Conservation (phyloP, 2,329 filamentous ascomycete species). For the Alternaria tenuissima region DNA sequence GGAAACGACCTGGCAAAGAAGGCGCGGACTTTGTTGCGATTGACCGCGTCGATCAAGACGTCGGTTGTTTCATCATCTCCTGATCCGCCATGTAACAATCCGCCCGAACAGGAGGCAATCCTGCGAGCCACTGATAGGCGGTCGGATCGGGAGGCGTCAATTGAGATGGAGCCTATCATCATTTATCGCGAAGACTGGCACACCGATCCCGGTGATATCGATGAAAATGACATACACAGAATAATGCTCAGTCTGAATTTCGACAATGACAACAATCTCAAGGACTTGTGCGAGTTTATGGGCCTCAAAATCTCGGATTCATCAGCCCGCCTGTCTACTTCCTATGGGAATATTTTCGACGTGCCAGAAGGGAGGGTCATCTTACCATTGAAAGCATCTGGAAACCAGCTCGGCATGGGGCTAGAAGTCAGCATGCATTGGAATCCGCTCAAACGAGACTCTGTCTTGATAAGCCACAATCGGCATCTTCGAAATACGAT, state of each 20-base stretch:
- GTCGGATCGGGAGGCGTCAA: background rate
- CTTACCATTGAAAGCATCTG: constrained; percentile 19
- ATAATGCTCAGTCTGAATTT: constrained; percentile 36
- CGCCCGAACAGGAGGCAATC: constrained; percentile 6
- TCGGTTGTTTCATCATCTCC: constrained; percentile 13
- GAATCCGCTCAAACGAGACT: constrained; percentile 14
- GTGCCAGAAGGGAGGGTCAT: constrained; percentile 20
- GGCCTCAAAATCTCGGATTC: constrained; percentile 9
- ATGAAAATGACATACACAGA: constrained; percentile 7
- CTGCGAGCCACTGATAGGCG: constrained; percentile 12
- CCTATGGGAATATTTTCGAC: constrained; percentile 42
- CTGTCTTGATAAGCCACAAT: constrained; percentile 39
- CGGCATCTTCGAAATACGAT: constrained; percentile 13
- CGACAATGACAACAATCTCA: constrained; percentile 23
- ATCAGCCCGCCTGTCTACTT: constrained; percentile 29
- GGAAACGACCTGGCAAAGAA: constrained; percentile 4
- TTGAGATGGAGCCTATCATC: constrained; percentile 22
- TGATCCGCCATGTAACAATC: background rate
- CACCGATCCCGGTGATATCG: background rate
- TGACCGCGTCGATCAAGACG: constrained; percentile 10
- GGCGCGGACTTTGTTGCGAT: constrained; percentile 10
- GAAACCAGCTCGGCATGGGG: constrained; percentile 26
- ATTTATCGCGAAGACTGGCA: constrained; percentile 31
- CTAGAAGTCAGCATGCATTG: constrained; percentile 37
- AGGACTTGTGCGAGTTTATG: constrained; percentile 37